Base-by-base conservation (phyloP, 768 basidiomycete species). In the Ramaria sp. region DNA sequence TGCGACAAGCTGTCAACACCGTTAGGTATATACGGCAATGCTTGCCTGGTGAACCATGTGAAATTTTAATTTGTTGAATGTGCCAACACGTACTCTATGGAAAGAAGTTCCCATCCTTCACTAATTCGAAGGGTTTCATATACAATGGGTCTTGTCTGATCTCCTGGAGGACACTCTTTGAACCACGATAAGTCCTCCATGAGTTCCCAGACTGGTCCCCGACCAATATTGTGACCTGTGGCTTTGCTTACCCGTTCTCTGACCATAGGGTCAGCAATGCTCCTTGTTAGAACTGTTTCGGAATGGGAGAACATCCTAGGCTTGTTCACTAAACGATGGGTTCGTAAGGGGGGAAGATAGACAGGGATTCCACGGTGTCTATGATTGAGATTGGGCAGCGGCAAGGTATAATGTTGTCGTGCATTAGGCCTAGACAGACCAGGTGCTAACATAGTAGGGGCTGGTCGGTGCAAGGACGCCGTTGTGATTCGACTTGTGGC, bases 191-290 rank as follows among this genome's bases (percentile, higher is more conserved):
- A 67, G 59, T 92, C 89, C 62, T 92, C 89, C 41, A 77, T 66
- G 34, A 89, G 65, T 56, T 89, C 83, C 87, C 88, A 91, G 5
- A 88, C 61, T 1, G 88, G 86, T 0, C 89, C 88, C 2, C 78
- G 64, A 3, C 88, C 86, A 13, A 85, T 77, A 59, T 85, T 87
- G 61, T 77, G 80, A 0, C 83, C 80, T 83, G 82, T 86, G 0
- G 83, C 72, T 61, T 81, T 86, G 60, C 74, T 81, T 8, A 85
- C 66, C n/a, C 83, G 73, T 48, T 77, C 75, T 1, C 71, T 72
- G 38, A 83, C 67, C 28, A 69, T 70, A 1, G 68, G 56, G 49
- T 70, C 69, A 47, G 76, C 15, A 73, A 63, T 22, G 61, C 61
- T 2, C 72, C 67, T 10, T 71, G 62, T 25, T 62, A 65, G 61